Evolutionary conservation across 1,284 basidiomycete genomes (phyloP).

Genomic region (Melampsora americana): DNA sequence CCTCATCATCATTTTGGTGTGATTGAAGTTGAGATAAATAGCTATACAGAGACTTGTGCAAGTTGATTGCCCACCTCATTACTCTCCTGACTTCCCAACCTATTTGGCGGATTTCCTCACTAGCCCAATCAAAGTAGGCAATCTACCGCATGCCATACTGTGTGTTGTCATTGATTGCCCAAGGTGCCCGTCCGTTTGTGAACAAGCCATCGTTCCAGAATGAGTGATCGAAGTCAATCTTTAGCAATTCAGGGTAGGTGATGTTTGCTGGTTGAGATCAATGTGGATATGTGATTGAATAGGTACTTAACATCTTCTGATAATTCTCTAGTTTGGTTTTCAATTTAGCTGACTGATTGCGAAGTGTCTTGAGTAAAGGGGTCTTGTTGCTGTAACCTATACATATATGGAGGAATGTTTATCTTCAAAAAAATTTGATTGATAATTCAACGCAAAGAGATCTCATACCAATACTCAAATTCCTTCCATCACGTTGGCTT

Average conservation of each 20-base stretch:
- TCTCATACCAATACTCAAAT: slow-evolving; percentile 1
- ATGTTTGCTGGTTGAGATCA: background rate
- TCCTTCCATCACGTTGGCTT: background rate
- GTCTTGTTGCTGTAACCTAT: background rate
- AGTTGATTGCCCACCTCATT: slow-evolving; percentile 5
- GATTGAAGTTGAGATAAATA: background rate
- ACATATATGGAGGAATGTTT: background rate
- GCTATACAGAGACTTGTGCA: background rate
- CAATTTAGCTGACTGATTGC: background rate
- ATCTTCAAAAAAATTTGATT: background rate
- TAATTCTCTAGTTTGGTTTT: background rate
- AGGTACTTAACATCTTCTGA: background rate
- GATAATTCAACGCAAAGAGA: too few species aligned
- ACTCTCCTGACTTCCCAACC: slow-evolving; percentile 11
- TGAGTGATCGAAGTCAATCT: background rate
- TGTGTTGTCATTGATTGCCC: slow-evolving; percentile 2
- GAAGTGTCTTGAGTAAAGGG: background rate
- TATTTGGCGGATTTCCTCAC: background rate
- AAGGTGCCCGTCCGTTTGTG: background rate
- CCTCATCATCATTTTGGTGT: background rate
- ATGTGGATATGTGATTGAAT: background rate
- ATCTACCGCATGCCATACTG: background rate
- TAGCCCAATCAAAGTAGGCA: background rate
- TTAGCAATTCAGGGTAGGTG: background rate
- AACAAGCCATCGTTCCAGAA: too few species aligned